Evolutionary conservation across 177 flowering plant species (phyloP).

Genomic region (Vitis hybrid): DNA sequence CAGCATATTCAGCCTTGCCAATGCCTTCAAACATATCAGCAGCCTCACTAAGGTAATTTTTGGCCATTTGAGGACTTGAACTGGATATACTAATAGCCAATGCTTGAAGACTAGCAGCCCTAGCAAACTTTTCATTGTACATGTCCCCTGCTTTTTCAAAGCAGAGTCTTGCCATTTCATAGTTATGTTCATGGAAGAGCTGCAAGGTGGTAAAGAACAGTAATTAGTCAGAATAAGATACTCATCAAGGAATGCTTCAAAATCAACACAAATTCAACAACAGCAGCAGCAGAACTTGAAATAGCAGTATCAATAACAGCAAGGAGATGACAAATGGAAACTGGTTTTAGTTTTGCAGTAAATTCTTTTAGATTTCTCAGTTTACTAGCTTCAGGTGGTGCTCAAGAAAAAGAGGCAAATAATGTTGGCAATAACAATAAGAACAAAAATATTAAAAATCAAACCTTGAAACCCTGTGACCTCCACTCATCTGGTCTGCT

Average conservation of each 20-base stretch:
- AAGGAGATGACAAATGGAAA: too few relatives aligned
- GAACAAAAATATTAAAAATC: neutral
- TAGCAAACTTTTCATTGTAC: neutral
- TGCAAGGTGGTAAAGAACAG: neutral
- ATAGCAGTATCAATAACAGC: too few relatives aligned
- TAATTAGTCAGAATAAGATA: neutral
- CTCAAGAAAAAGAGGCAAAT: neutral
- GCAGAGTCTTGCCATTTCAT: neutral
- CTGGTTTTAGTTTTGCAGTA: too few relatives aligned
- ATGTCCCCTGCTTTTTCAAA: neutral
- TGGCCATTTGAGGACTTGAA: neutral
- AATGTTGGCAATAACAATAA: neutral
- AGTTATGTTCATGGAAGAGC: neutral
- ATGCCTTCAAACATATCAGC: neutral
- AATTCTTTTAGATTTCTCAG: too few relatives aligned
- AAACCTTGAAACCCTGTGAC: conserved; percentile 17
- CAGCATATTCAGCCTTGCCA: neutral
- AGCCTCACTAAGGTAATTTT: neutral
- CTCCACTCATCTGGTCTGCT: conserved; percentile 21
- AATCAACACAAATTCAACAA: too few relatives aligned
- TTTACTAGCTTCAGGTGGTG: too few relatives aligned
- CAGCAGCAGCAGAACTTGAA: too few relatives aligned
- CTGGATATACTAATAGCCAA: neutral
- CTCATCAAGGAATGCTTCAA: too few relatives aligned
- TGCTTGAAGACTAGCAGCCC: neutral